Evolutionary conservation across 2,329 filamentous ascomycete genomes (phyloP).

Genomic region (Shiraia bambusicola): DNA sequence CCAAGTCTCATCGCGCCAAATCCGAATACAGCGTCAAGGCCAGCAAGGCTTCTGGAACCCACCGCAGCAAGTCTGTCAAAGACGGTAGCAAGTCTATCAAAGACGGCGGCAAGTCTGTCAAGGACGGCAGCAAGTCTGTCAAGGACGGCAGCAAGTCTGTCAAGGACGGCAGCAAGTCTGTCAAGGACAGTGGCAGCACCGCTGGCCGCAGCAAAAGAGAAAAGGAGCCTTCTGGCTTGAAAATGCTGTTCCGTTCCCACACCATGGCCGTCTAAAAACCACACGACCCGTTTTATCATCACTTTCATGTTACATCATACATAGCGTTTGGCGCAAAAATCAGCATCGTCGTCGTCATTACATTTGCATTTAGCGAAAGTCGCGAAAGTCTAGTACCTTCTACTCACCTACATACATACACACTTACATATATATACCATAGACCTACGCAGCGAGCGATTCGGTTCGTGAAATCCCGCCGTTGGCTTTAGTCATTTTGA

Average conservation of each 20-base stretch:
- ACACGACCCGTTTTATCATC: constrained; percentile 12
- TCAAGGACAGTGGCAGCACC: constrained; percentile 30
- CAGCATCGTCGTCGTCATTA: not conserved
- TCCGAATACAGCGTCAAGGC: constrained; percentile 31
- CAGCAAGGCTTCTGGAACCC: constrained; percentile 25
- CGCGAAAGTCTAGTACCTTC: constrained; percentile 5
- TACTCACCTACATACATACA: too few species aligned
- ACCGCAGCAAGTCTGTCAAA: constrained; percentile 24
- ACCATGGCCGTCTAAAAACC: constrained; percentile 7
- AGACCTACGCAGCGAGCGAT: too few species aligned
- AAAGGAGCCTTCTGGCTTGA: constrained; percentile 47
- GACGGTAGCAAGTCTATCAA: constrained; percentile 26
- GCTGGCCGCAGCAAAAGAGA: constrained; percentile 36
- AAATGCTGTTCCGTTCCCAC: constrained; percentile 46
- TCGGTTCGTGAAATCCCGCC: too few species aligned
- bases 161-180: constrained; percentile 21
- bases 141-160: constrained; percentile 22
- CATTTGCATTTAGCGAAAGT: constrained; percentile 2
- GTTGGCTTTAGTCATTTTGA: too few species aligned
- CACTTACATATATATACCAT: too few species aligned
- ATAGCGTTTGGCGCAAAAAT: constrained; percentile 18
- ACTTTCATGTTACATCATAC: constrained; percentile 4
- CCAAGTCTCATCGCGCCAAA: constrained; percentile 33
- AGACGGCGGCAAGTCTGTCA: constrained; percentile 21
- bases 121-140: constrained; percentile 20